phyloP scores from a whole-genome alignment of 495 filamentous ascomycete species.

The Parmelia sp. region DNA sequence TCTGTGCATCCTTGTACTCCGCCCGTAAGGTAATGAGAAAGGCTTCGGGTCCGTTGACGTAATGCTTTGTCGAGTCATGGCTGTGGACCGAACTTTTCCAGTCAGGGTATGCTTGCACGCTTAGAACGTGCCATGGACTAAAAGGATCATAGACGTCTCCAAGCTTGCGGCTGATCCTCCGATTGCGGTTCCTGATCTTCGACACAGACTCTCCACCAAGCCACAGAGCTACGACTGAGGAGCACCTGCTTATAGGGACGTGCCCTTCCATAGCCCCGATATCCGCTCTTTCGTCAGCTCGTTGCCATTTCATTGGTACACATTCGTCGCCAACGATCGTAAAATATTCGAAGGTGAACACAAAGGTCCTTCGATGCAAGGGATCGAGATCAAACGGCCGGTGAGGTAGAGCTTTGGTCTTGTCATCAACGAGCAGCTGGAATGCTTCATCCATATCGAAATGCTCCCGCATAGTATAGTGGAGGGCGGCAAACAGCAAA shows the following conservation, averaged over 20 bases:
- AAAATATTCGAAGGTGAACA: conserved; percentile 53
- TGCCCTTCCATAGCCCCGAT: conserved; percentile 31
- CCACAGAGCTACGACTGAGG: conserved; percentile 44
- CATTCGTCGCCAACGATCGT: conserved; percentile 42
- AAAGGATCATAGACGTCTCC: conserved; percentile 44
- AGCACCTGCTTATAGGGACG: conserved; percentile 45
- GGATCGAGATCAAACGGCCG: conserved; percentile 35
- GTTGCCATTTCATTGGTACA: conserved; percentile 47
- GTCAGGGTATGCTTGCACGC: conserved; percentile 48
- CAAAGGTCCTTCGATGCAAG: conserved; percentile 40
- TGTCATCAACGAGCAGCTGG: conserved; percentile 34
- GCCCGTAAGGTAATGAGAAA: conserved; percentile 44
- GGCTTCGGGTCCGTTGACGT: conserved; percentile 48
- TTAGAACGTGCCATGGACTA: conserved; percentile 47
- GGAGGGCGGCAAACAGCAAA: conserved; percentile 44
- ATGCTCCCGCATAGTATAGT: conserved; percentile 40
- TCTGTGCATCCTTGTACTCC: conserved; percentile 48
- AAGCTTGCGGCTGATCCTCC: conserved; percentile 30
- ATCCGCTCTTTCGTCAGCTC: conserved; percentile 31
- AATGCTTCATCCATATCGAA: conserved; percentile 52
- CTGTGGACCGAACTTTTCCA: conserved; percentile 42
- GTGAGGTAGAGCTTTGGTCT: conserved; percentile 35
- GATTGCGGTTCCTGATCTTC: conserved; percentile 32
- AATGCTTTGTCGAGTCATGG: conserved; percentile 40
- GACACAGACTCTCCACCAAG: conserved; percentile 36